phyloP scores from a whole-genome alignment of 1,139 yeast species.

The Geotrichum citri-aurantii region DNA sequence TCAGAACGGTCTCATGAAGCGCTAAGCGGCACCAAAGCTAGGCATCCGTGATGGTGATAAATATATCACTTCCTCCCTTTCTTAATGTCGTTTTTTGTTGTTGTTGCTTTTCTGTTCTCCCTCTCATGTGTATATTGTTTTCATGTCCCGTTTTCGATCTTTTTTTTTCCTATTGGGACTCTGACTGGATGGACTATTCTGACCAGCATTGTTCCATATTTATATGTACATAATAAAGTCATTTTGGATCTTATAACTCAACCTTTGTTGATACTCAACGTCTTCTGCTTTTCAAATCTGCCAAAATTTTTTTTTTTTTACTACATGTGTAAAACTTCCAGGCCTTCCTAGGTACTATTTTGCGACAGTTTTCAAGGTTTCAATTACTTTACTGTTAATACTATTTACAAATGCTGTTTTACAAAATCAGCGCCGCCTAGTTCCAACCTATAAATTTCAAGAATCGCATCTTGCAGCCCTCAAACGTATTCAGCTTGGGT shows the following conservation, averaged over 20 bases:
- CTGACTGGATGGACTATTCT: neutral
- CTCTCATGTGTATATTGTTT: neutral
- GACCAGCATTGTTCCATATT: neutral
- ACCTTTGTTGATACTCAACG: neutral
- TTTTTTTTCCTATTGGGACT: neutral
- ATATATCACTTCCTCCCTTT: neutral
- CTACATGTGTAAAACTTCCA: too few species aligned
- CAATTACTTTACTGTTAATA: neutral
- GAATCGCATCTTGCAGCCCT: conserved; percentile 70
- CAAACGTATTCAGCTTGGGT: conserved; percentile 76
- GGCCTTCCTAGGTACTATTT: too few species aligned
- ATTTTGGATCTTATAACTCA: neutral
- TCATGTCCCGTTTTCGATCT: neutral
- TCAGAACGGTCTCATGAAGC: conserved; percentile 28
- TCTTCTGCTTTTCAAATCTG: neutral
- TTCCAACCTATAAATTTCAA: conserved; percentile 52
- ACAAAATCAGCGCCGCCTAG: conserved; percentile 5
- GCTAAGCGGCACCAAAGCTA: conserved; percentile 7
- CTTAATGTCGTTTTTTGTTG: neutral
- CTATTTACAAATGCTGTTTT: neutral
- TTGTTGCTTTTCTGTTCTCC: neutral
- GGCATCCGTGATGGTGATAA: neutral
- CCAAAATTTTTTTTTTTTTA: too few species aligned
- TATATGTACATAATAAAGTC: neutral
- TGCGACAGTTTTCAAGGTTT: neutral